Base-by-base conservation (phyloP, 176 grass and related monocot genomes). In the Lolium rigidum region DNA sequence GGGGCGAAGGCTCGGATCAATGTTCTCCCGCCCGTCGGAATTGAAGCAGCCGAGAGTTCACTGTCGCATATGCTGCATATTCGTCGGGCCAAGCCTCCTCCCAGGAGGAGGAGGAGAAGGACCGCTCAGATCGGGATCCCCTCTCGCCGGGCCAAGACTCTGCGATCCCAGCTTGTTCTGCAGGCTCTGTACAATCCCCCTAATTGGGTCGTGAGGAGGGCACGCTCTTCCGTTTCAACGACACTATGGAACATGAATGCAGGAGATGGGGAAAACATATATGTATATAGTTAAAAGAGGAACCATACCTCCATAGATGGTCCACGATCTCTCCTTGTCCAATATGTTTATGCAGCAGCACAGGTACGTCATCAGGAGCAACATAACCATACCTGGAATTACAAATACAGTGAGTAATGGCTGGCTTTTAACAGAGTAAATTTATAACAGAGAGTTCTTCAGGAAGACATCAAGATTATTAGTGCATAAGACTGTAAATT, bases 351-450 rank as follows among this genome's bases (percentile, higher is more conserved):
- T 91, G 76, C 21, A 99, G 80, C 48, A 99, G 81, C 35, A 88
- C 74, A 88, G 94, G 82, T 55, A 96, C 97, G 86, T 99, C 97
- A 75, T 96, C 97, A 79, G 97, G 92, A 86, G 89, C 80, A 78
- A 99, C 94, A 85, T 99, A 99, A 83, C 97, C 97, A 93, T 96
- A 99, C 94, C 97, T 99, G 76, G 44, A 81, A 96, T 84, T 51
- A 62, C 68, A 88, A 91, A 31, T 79, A 54, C n/a, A 81, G 72
- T 85, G 88, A 85, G 60, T 43, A 79, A 62, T 39, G 22, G 22
- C 11, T 84, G 25, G 11, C 41, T 64, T 78, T 56, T 56, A 39
- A 80, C 49, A 51, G 44, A 46, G 22, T 43, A 67, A 48, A 80
- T 58, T 52, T 8, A 80, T 28, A 70, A 63, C 7, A 49, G 8